Evolutionary conservation across 2,329 filamentous ascomycete species (phyloP), one percentile per base, ranked within the genome.

Genomic region (Thermoascus crustaceus): DNA sequence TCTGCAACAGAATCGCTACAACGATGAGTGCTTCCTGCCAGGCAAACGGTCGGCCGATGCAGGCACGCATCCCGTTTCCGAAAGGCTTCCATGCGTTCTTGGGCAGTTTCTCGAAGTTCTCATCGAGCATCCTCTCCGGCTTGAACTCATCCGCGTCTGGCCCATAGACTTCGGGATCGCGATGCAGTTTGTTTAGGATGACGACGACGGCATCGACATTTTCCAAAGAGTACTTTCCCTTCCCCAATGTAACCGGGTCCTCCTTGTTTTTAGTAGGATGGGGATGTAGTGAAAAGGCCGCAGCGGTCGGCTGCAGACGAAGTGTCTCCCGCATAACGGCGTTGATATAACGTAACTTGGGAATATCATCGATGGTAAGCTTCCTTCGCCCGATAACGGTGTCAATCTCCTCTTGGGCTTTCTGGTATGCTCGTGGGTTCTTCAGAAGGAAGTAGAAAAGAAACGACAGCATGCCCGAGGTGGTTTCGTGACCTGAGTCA

Each of bases 71-170:
- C 1, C 82, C 82, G 39, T 82, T 82, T 1, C 83, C 84, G 46
- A 87, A 88, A 3, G 83, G 80, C 59, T 83, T 82, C 78, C 76
- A 82, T 20, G 70, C 68, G 43, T 77, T 75, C 30, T 72, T 73
- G 19, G 74, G 78, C 21, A 82, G 64, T 24, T 74, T 73, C 40
- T 76, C 72, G 48, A 85, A 86, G 16, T 73, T 68, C 9, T 78
- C 80, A 24, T 83, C 78, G 0, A 80, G 58, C 80, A 86, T 84
- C 7, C 82, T 68, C 52, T 86, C 82, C 0, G 83, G 82, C 35
- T 68, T 70, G 60, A 83, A 87, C 13, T 76, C 71, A 1, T 71
- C 54, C 1, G 79, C 78, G 40, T 83, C 78, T 0, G 73, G 68
- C 0, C 82, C 82, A 32, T 67, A 86, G 0, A 84, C 73, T 1